Base-by-base conservation (phyloP, 164 flowering plant species). In the Santalum album region DNA sequence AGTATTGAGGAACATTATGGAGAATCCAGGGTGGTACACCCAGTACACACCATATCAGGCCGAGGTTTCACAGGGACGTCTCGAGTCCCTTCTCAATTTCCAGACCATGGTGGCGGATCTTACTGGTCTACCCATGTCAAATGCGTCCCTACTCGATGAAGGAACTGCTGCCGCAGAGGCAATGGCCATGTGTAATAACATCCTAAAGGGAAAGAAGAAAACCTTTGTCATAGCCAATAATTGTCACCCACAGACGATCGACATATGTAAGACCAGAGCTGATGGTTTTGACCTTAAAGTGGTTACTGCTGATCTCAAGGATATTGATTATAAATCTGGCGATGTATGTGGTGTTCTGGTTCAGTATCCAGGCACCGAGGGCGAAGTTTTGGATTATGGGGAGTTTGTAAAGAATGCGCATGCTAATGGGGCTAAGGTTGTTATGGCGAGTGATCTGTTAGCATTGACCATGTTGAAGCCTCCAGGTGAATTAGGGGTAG, bases 91-190 rank as follows among this genome's bases (percentile, higher is more conserved):
- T 60, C 72, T 94, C 44, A 94, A 94, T 68, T 94, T 22, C 62
- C 99, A 94, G 62, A 94, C 97, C 17, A 23, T 90, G 78, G 79
- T 94, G 57, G 55, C 95, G 2, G 99, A 94, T 63, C 86, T 94
- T 22, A 94, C 99, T 18, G 99, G 87, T 3, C 62, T 94, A 25
- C 97, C 99, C n/a, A 89, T 94, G 97, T 87, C 99, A 5, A 94
- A 94, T 60, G 96, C 99, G 5, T 90, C 97, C 0, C 66, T 94
- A 36, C 91, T 90, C 14, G 99, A 94, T 53, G 97, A 94, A 50
- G 96, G 97, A 7, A 94, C 99, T 1, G 97, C 99, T 0, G 97
- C 97, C 1, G 99, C 99, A 0, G 99, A 92, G 75, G 99, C 99
- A 9, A 92, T 92, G 99, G 76, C 99, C 3, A 89, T 92, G 97